Base-by-base conservation (phyloP, 2,329 filamentous ascomycete genomes). In the Myriosclerotinia scirpicola region DNA sequence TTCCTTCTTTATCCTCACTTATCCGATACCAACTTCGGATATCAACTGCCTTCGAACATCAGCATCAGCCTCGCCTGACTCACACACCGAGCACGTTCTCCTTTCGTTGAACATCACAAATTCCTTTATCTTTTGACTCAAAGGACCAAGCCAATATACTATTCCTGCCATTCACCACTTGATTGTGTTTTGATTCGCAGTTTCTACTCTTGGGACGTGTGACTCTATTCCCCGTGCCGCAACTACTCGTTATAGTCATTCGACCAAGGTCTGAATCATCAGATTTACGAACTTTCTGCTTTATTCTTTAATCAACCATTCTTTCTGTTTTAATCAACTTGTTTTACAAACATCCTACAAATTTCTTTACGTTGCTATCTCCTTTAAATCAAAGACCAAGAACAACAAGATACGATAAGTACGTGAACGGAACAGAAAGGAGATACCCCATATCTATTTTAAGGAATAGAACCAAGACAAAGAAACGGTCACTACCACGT, bases 21-120 rank as follows among this genome's bases (percentile, higher is more conserved):
- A 61, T 61, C 58, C 58, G 44, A 9, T 26, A 26, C 50, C 38
- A 44, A 50, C 34, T 26, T 50, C 46, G 30, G 58, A 50, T 34
- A 34, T 34, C 30, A 34, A 34, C 30, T 34, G 30, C 6, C 30
- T 34, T 5, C 30, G 30, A 1, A 34, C 30, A 34, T 34, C 58
- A 61, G 58, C 11, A 48, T 60, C 58, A 61, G 58, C 58, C 58
- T 61, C 44, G 36, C 20, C 60, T 63, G 48, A 63, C 48, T 63
- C 60, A 63, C 48, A 40, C 48, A 11, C 48, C 60, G 15, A 55
- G 60, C 48, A 54, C 36, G 22, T 44, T 34, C 60, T 44, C 38
- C 40, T 40, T 55, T 63, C 22, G 7, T 42, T 55, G 38, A 34
- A 42, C 38, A 53, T 14, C 30, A 22, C 26, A 6, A 9, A 20